phyloP scores from a whole-genome alignment of 352 stramenopile species.

The Pythium insidiosum region DNA sequence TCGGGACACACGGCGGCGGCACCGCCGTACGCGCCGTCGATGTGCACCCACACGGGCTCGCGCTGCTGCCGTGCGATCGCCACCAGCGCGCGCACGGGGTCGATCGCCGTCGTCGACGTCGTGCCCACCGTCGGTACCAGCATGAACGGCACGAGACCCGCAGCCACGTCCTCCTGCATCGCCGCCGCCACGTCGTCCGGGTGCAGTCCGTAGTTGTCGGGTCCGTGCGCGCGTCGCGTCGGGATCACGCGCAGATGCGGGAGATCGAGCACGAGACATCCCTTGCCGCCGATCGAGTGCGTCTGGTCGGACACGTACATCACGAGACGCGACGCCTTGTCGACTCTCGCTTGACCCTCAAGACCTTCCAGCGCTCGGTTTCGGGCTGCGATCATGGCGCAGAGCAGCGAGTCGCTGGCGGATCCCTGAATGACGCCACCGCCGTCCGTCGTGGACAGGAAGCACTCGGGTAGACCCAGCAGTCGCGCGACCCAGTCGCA shows the following conservation, averaged over 20 bases:
- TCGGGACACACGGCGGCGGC: conserved; percentile 42
- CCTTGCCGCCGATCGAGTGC: conserved; percentile 57
- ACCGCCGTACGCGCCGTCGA: conserved; percentile 57
- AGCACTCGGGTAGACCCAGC: conserved; percentile 39
- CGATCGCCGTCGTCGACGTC: conserved; percentile 49
- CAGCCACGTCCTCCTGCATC: conserved; percentile 40
- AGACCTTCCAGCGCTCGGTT: conserved; percentile 27
- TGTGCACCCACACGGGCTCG: conserved; percentile 45
- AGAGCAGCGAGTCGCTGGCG: conserved; percentile 49
- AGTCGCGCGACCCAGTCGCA: conserved; percentile 64
- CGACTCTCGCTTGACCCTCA: conserved; percentile 19
- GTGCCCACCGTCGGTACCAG: conserved; percentile 55
- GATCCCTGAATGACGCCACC: conserved; percentile 67
- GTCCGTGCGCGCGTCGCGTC: conserved; percentile 32
- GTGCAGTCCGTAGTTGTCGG: conserved; percentile 42
- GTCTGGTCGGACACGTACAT: conserved; percentile 68
- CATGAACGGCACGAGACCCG: conserved; percentile 48
- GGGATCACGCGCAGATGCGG: conserved; percentile 40
- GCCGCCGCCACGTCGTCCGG: conserved; percentile 33
- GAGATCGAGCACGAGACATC: conserved; percentile 57
- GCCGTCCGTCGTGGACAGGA: conserved; percentile 37
- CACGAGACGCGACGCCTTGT: conserved; percentile 33
- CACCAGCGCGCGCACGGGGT: conserved; percentile 32
- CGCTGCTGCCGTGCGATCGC: conserved; percentile 23
- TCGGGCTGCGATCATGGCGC: conserved; percentile 30